Conservation (phyloP, 345 rosid genomes). For the Camelina neglecta region DNA sequence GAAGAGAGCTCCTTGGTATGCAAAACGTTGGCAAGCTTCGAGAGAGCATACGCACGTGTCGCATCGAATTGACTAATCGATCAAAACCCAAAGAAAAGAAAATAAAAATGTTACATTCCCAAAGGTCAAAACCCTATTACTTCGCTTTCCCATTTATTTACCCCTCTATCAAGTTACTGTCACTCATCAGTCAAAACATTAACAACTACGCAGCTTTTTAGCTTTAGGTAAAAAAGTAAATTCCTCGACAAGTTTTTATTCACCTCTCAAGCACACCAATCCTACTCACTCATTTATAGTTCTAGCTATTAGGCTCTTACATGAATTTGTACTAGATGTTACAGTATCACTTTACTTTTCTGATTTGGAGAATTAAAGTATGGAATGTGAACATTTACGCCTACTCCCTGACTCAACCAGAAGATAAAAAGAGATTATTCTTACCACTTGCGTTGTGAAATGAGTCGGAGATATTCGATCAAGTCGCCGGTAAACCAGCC, state of each 20-base stretch:
- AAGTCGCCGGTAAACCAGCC: constrained; percentile 88
- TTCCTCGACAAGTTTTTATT: background rate
- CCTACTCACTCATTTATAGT: constrained; percentile 26
- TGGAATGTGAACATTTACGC: constrained; percentile 1
- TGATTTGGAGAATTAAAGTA: background rate
- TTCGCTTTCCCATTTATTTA: constrained; percentile 19
- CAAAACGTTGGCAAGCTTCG: constrained; percentile 97
- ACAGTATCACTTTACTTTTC: background rate
- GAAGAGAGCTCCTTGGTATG: constrained; percentile 92
- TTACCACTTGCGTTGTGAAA: constrained; percentile 75
- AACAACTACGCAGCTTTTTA: constrained; percentile 34
- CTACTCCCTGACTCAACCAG: background rate
- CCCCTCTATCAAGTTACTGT: constrained; percentile 30
- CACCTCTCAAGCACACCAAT: constrained; percentile 22
- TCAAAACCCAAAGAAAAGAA: constrained; percentile 2
- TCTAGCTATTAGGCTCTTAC: background rate
- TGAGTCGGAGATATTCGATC: constrained; percentile 68
- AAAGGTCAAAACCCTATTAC: constrained; percentile 31
- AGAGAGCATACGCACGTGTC: constrained; percentile 99
- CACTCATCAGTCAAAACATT: constrained; percentile 28
- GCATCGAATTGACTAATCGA: constrained; percentile 71
- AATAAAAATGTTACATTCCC: background rate
- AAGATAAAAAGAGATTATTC: constrained; percentile 11
- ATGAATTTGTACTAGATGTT: background rate
- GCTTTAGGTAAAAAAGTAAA: constrained; percentile 13